Conservation (phyloP, 192 early-diverging fungal species). For the Anaeromyces robustus region DNA sequence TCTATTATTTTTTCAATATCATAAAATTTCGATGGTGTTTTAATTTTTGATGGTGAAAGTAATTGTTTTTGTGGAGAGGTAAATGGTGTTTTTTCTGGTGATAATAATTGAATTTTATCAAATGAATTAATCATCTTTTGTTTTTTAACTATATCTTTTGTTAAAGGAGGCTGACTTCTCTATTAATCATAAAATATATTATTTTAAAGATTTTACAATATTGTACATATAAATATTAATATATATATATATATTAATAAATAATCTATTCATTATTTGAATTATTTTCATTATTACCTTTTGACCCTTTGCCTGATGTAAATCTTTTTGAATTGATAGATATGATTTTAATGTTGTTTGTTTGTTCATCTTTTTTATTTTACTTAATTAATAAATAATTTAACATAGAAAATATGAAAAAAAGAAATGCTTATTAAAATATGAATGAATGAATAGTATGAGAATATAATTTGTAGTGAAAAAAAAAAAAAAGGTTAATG, state of each 20-base stretch:
- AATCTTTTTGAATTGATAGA: background rate
- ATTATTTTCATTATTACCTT: background rate
- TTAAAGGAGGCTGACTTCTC: background rate
- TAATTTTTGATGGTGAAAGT: background rate
- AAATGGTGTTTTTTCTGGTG: background rate
- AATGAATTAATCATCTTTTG: background rate
- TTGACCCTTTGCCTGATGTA: background rate
- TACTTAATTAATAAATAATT: too few species aligned
- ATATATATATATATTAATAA: background rate
- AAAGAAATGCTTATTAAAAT: too few species aligned
- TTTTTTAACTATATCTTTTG: background rate
- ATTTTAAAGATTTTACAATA: too few species aligned
- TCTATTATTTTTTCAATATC: background rate
- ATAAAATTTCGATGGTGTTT: background rate
- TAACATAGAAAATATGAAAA: too few species aligned
- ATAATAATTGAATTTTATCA: background rate
- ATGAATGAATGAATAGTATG: too few species aligned
- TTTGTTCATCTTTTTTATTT: background rate
- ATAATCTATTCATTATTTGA: background rate
- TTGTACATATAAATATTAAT: background rate
- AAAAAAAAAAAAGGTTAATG: too few species aligned
- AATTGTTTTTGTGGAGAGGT: background rate
- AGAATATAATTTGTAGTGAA: too few species aligned
- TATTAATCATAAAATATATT: background rate
- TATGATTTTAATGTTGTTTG: background rate